These are phyloP conservation scores for Lenzites betulinus DNA, from an alignment of 768 basidiomycete genomes.

Conservation along the genomic window DNA sequence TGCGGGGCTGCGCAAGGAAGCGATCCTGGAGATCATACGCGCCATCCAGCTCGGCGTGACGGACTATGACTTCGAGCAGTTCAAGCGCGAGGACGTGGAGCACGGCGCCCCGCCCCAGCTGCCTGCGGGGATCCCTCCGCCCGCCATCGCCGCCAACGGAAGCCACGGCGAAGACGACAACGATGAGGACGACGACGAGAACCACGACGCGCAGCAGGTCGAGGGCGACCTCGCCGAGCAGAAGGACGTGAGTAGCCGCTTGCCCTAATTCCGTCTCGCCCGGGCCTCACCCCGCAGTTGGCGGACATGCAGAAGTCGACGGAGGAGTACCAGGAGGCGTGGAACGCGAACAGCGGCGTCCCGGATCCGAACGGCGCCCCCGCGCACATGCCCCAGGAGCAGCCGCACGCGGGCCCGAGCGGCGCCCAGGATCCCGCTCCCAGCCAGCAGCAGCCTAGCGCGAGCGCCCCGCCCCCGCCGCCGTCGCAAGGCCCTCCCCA, in stretches of 20 bases:
- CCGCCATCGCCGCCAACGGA: background rate
- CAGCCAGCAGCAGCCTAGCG: conserved; percentile 13
- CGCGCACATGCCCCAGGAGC: conserved; percentile 17
- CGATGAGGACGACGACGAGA: conserved; percentile 35
- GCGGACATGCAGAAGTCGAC: conserved; percentile 38
- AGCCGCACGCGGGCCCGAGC: conserved; percentile 28
- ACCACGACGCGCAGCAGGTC: conserved; percentile 23
- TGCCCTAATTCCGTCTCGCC: conserved; percentile 5
- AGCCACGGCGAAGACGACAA: conserved; percentile 35
- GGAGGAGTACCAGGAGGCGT: conserved; percentile 60
- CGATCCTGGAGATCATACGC: conserved; percentile 58
- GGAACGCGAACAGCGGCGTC: conserved; percentile 58
- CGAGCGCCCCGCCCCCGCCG: conserved; percentile 6
- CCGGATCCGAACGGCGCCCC: conserved; percentile 25
- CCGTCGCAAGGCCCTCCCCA: conserved; percentile 8
- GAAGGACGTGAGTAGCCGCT: conserved; percentile 32
- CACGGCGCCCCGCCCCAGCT: conserved; percentile 26
- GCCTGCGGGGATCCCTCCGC: too few relatives aligned
- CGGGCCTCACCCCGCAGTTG: conserved; percentile 8
- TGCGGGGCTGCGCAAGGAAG: conserved; percentile 61
- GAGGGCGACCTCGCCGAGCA: conserved; percentile 24
- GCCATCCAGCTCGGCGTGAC: conserved; percentile 58
- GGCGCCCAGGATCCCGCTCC: conserved; percentile 9
- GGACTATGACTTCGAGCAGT: conserved; percentile 24
- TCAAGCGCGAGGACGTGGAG: conserved; percentile 37